Evolutionary conservation across 768 basidiomycete species (phyloP), one percentile per base, ranked within the genome.

Genomic region (Lentinula detonsa): DNA sequence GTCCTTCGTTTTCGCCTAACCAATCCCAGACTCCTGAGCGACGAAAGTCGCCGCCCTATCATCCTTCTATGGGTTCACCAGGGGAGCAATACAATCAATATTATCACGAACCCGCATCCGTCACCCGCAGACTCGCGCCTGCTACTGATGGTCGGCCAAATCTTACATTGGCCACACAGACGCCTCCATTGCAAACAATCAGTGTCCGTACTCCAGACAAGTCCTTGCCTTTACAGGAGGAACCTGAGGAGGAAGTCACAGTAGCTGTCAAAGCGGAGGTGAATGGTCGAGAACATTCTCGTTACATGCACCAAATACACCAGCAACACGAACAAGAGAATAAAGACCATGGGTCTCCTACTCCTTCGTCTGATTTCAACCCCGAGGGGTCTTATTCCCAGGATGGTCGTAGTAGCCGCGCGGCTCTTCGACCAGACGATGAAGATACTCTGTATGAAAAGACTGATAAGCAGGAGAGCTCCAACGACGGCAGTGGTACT

Each of bases 141-240:
- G 34, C 69, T 68, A 46, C 35, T 42, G 45, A 46, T 13, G 37
- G 45, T 35, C 49, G 46, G 68, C 55, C 72, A 68, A 72, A 75
- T 63, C 70, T 78, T 33, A 72, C 75, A 28, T 64, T 73, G 61
- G 72, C 77, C 31, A 81, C 75, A 46, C 82, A 84, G 64, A 84
- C 85, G 0, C 81, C 85, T 0, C 84, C 86, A 16, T 63, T 80
- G 57, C 85, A 85, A 66, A 70, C 77, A 9, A 76, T 81, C 43
- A 68, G 76, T 62, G 75, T 80, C 5, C 83, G 86, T 21, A 84
- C 85, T 21, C 85, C 89, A 1, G 88, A 90, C 70, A 79, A 87
- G 37, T 88, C 88, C 15, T 76, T 91, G 28, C 89, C 89, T 18
- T 81, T 90, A 2, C 89, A 91, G 70, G 89, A 91, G 68, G 88